Evolutionary conservation across 2,329 filamentous ascomycete genomes (phyloP), one percentile per base, ranked within the genome.

Genomic region (Colletotrichum siamense): DNA sequence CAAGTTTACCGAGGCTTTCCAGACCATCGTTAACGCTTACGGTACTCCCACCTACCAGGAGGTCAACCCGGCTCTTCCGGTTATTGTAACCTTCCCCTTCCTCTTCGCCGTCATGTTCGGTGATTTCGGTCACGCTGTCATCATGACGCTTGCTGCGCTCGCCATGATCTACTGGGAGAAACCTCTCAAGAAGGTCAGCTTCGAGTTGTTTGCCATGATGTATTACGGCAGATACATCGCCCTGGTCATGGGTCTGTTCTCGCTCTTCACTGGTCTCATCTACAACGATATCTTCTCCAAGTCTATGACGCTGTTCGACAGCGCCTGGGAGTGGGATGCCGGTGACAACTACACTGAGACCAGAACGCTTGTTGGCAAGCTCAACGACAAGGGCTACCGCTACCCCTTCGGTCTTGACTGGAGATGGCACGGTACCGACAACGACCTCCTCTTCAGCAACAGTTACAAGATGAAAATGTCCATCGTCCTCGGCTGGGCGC

Each of bases 391-490:
- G 64, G 91, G 91, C 75, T 96, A 98, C 86, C 94, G 96, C 68
- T 99, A 98, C 84, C 96, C 98, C 18, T 98, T 99, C 82, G 97
- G 97, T 80, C 87, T 99, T 77, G 97, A 99, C 83, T 98, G 94
- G 93, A 95, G 94, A 82, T 99, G 97, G 97, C 98, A 99, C 84
- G 96, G 94, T 76, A 94, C 96, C 15, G 96, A 99, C 82, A 99
- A 99, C 82, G 94, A 98, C 77, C 90, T 99, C 24, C 91, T 99
- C 66, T 99, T 99, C 88, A 94, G 92, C 84, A 99, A 99, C 94
- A 98, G 95, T 86, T 98, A 97, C 91, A 99, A 99, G 93, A 99
- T 99, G 97, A 99, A 99, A 90, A 95, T 99, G 87, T 98, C 95
- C 88, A 98, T 99, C 83, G 92, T 99, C 79, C 91, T 99, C 79